A percentile compares a stretch with the other conserved stretches of the same genome.
phyloP scores from a whole-genome alignment of 805 yeast species.

The Cyberlindnera meyerae region DNA sequence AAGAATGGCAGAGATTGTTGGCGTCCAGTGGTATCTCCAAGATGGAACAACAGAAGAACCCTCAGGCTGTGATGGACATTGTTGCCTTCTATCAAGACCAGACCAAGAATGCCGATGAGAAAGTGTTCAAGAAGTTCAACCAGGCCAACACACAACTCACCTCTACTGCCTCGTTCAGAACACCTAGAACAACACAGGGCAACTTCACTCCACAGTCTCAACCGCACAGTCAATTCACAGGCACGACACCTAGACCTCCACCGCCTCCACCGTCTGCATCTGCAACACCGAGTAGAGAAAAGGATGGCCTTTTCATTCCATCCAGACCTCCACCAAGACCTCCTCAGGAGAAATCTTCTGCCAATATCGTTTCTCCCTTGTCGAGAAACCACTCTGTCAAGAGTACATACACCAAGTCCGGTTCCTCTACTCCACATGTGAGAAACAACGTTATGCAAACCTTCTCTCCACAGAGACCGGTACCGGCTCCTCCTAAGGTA shows the following conservation, averaged over 20 bases:
- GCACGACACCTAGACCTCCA: conserved; percentile 26
- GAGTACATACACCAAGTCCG: conserved; percentile 15
- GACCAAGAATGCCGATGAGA: conserved; percentile 38
- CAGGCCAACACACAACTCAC: conserved; percentile 24
- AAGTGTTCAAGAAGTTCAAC: conserved; percentile 36
- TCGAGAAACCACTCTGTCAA: conserved; percentile 18
- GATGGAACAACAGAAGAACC: conserved; percentile 85
- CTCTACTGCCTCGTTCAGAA: conserved; percentile 30
- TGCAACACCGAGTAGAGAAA: conserved; percentile 8
- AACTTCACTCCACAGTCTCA: conserved; percentile 23
- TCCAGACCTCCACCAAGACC: conserved; percentile 69
- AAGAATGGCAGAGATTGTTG: conserved; percentile 83
- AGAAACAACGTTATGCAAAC: conserved; percentile 5
- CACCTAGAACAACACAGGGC: conserved; percentile 25
- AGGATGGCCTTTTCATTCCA: conserved; percentile 49
- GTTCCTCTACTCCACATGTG: conserved; percentile 18
- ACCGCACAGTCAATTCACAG: conserved; percentile 17
- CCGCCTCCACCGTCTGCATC: conserved; percentile 19
- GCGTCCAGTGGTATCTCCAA: conserved; percentile 83
- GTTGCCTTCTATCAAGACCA: conserved; percentile 77
- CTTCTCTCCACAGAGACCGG: conserved; percentile 24
- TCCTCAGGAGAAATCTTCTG: conserved; percentile 28
- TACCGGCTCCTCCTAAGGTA: conserved; percentile 25
- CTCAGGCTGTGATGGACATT: conserved; percentile 90
- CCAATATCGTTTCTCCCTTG: conserved; percentile 26